A percentile compares a stretch with the other conserved stretches of the same genome.
phyloP scores from a whole-genome alignment of 139 green algal genomes.

The Tetradesmus lagerheimii region DNA sequence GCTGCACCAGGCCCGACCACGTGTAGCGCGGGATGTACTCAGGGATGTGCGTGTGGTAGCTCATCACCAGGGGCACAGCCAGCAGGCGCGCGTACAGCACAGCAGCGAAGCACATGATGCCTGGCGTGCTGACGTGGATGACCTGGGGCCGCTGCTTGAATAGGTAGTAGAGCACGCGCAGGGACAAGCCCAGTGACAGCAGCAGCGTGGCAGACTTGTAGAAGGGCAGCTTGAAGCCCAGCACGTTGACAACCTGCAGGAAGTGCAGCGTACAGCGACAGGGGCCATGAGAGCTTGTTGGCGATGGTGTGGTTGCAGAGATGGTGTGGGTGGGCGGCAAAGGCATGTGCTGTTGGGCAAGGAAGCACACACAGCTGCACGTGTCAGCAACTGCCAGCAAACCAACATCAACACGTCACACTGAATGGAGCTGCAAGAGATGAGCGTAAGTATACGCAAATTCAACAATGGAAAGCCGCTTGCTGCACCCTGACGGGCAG shows the following conservation, averaged over 20 bases:
- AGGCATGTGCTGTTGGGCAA: no score
- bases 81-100: conserved; percentile 94
- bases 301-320: no score
- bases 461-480: no score
- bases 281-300: no score
- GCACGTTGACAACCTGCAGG: conserved; percentile 70
- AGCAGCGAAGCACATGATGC: conserved; percentile 88
- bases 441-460: no score
- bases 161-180: conserved; percentile 69
- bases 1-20: conserved; percentile 79
- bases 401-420: no score
- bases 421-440: no score
- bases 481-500: background rate
- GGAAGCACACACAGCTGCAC: no score
- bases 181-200: conserved; percentile 78
- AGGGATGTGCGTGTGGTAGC: conserved; percentile 99
- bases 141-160: conserved; percentile 67
- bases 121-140: conserved; percentile 91
- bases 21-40: conserved; percentile 92
- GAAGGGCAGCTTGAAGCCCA: conserved; percentile 79
- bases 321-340: no score
- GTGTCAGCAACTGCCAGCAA: no score
- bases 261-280: background rate
- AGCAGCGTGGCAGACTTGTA: conserved; percentile 82
- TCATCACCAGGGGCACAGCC: conserved; percentile 90